A percentile compares a stretch with the other conserved stretches of the same genome.
Conservation (phyloP, 345 rosid genomes). For the Eucalyptus erythrocorys region DNA sequence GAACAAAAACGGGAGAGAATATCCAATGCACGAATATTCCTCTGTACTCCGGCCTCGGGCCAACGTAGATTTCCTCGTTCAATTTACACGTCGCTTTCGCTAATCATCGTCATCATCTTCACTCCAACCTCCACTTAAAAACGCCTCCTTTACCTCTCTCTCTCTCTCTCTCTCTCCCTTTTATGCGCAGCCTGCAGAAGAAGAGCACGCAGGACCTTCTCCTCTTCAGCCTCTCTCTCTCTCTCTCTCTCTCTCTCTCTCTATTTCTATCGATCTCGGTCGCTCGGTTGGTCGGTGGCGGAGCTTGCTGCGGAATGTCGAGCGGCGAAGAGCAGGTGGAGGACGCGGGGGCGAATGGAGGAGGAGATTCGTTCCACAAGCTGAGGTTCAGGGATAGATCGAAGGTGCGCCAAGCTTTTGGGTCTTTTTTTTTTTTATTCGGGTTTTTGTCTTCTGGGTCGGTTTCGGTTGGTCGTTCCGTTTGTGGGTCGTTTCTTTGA, state of each 20-base stretch:
- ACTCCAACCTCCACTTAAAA: background rate
- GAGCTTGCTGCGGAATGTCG: conserved; percentile 13
- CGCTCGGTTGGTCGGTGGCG: background rate
- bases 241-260: background rate
- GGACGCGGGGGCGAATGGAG: conserved; percentile 14
- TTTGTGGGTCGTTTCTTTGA: background rate
- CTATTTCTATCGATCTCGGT: background rate
- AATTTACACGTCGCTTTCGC: background rate
- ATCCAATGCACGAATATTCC: background rate
- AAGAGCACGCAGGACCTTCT: background rate
- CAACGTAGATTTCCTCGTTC: background rate
- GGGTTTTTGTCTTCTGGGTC: background rate
- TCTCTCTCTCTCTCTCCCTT: background rate
- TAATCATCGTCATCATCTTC: background rate
- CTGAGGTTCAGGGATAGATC: conserved; percentile 55
- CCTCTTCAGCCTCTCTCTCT: background rate
- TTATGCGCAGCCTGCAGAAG: too few species aligned
- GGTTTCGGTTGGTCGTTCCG: background rate
- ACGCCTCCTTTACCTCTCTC: background rate
- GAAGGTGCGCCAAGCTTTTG: conserved; percentile 15
- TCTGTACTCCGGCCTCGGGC: background rate
- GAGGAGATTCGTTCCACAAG: conserved; percentile 17
- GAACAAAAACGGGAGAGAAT: background rate
- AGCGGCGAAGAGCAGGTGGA: conserved; percentile 29
- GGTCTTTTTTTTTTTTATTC: background rate